Evolutionary conservation across 257 asterid genomes (phyloP).

Genomic region (Przewalskia tangutica): DNA sequence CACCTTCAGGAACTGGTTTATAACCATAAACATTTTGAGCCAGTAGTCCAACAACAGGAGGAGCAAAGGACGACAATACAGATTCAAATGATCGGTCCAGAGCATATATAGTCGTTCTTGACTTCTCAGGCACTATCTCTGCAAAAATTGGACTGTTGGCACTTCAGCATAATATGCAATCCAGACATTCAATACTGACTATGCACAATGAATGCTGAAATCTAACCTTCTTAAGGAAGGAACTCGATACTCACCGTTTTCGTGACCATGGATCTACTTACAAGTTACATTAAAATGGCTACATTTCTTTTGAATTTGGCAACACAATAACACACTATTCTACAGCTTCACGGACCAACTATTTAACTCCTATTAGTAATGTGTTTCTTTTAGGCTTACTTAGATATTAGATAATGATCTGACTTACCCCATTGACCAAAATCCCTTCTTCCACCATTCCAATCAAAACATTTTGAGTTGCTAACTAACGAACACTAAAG

Average conservation of each 20-base stretch:
- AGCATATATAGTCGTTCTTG: conserved; percentile 65
- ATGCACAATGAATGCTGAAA: not conserved
- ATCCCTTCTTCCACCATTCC: not conserved
- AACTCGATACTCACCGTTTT: not conserved
- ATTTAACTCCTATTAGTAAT: not conserved
- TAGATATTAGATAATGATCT: not conserved
- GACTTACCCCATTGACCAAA: not conserved
- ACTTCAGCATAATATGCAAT: conserved; percentile 11
- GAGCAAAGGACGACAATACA: conserved; percentile 65
- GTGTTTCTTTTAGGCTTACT: not conserved
- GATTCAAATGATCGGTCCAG: conserved; percentile 82
- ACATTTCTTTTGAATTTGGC: not conserved
- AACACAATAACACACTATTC: not conserved
- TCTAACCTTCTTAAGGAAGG: not conserved
- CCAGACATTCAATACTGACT: not conserved
- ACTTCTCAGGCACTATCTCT: conserved; percentile 71
- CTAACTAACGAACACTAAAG: not conserved
- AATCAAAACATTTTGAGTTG: not conserved
- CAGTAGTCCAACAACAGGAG: conserved; percentile 69
- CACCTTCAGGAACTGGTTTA: conserved; percentile 44
- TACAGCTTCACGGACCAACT: not conserved
- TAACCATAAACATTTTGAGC: conserved; percentile 62
- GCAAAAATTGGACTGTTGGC: conserved; percentile 71
- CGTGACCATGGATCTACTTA: not conserved
- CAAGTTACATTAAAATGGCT: not conserved